Evolutionary conservation across 2,329 filamentous ascomycete species (phyloP).

Genomic region (Fusarium heterosporum): DNA sequence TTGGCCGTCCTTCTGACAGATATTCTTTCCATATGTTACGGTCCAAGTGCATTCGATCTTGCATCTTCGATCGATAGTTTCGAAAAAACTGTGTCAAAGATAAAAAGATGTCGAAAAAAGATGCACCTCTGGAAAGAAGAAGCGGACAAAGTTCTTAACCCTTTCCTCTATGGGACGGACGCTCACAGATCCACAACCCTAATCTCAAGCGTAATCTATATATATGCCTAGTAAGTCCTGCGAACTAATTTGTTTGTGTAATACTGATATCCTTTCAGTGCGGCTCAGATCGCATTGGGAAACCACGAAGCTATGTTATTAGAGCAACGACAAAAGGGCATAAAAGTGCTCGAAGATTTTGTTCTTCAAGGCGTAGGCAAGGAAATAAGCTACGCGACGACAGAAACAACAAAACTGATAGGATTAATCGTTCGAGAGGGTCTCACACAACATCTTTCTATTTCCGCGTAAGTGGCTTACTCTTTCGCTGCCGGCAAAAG

Average conservation of each 20-base stretch:
- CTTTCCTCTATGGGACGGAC: not conserved
- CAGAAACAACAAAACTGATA: conserved; percentile 15
- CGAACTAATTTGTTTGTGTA: rapidly evolving
- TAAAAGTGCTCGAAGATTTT: conserved; percentile 17
- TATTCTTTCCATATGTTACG: conserved; percentile 13
- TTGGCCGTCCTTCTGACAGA: conserved; percentile 14
- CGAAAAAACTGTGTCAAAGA: not conserved
- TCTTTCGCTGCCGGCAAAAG: rapidly evolving
- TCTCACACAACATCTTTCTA: conserved; percentile 7
- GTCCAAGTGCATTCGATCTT: conserved; percentile 8
- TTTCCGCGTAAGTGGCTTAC: not conserved
- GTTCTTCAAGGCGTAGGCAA: conserved; percentile 17
- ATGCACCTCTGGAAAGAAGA: not conserved
- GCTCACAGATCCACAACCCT: conserved; percentile 15
- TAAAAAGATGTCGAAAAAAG: not conserved
- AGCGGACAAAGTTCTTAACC: conserved; percentile 1
- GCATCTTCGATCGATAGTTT: conserved; percentile 14
- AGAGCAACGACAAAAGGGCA: conserved; percentile 29
- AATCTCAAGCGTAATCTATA: conserved; percentile 28
- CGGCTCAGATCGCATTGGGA: conserved; percentile 25
- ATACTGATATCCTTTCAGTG: not conserved
- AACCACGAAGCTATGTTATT: conserved; percentile 31
- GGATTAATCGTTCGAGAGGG: conserved; percentile 12
- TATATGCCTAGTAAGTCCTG: conserved; percentile 26
- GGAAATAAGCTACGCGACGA: conserved; percentile 5